These are phyloP conservation scores for Clavispora vitiphila DNA, from an alignment of 805 yeast genomes.

Conservation along the genomic window DNA sequence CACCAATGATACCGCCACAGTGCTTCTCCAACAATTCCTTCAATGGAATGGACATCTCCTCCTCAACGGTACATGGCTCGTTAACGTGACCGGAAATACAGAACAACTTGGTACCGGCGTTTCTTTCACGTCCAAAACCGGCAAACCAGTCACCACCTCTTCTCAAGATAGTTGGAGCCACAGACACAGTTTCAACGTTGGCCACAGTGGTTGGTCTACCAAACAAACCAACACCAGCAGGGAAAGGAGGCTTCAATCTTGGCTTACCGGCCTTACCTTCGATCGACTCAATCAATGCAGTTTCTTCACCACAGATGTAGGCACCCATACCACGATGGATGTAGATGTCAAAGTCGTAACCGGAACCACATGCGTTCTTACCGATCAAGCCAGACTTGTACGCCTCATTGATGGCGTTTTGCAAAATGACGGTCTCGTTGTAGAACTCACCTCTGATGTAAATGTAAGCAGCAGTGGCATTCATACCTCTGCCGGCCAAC, in stretches of 20 bases:
- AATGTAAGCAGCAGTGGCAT: constrained; percentile 88
- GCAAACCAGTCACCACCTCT: constrained; percentile 89
- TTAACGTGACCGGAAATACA: constrained; percentile 89
- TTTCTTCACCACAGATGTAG: constrained; percentile 88
- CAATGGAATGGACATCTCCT: constrained; percentile 88
- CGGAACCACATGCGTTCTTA: constrained; percentile 82
- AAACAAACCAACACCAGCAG: constrained; percentile 87
- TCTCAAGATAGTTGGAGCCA: constrained; percentile 83
- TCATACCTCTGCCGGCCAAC: constrained; percentile 87
- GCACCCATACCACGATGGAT: constrained; percentile 94
- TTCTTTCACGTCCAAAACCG: constrained; percentile 78
- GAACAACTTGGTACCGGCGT: constrained; percentile 75
- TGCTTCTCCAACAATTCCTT: constrained; percentile 79
- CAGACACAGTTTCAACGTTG: constrained; percentile 87
- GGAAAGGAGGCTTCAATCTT: constrained; percentile 90
- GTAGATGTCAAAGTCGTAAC: constrained; percentile 76
- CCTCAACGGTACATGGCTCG: constrained; percentile 90
- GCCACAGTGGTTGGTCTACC: constrained; percentile 92
- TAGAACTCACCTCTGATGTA: constrained; percentile 89
- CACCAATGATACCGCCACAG: constrained; percentile 88
- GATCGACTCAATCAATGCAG: constrained; percentile 80
- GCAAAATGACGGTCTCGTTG: constrained; percentile 70
- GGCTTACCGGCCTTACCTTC: constrained; percentile 96
- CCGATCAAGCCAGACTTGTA: constrained; percentile 77
- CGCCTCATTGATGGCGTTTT: constrained; percentile 82